Conservation (phyloP, 2,329 filamentous ascomycete species). For the Cladosporium sp. region DNA sequence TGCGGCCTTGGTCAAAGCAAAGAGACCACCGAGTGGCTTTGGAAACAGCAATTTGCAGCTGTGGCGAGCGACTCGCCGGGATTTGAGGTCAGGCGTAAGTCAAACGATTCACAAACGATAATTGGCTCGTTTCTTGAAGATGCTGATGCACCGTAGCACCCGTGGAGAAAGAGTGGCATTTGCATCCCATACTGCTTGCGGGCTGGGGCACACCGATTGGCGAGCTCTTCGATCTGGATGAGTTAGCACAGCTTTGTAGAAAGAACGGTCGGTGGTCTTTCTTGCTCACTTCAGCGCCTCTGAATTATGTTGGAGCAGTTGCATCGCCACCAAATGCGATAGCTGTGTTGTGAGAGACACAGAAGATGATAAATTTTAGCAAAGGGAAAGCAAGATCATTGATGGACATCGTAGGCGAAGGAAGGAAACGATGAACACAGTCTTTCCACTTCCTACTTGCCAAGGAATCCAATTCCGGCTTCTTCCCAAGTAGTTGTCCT, state of each 20-base stretch:
- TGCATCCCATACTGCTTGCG: conserved; percentile 12
- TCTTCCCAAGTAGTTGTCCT: not conserved
- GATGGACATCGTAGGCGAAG: not conserved
- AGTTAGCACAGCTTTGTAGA: conserved; percentile 25
- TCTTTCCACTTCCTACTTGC: not conserved
- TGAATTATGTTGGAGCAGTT: conserved; percentile 13
- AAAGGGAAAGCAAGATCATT: not conserved
- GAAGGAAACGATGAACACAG: not conserved
- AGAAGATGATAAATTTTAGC: not conserved
- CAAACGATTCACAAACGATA: not conserved
- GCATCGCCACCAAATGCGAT: conserved; percentile 18
- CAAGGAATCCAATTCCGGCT: not conserved
- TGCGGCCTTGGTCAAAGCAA: not conserved
- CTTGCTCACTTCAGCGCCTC: conserved; percentile 18
- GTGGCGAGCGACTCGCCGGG: not conserved
- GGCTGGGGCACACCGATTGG: conserved; percentile 25
- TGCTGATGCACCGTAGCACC: not conserved
- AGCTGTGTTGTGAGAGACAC: conserved; percentile 11
- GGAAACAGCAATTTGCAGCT: not conserved
- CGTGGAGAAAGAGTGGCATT: not conserved
- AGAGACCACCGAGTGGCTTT: not conserved
- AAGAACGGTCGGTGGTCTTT: conserved; percentile 26
- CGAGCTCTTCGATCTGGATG: conserved; percentile 34
- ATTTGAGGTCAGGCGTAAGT: not conserved
- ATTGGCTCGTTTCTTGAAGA: too few species aligned